Evolutionary conservation across 2,329 filamentous ascomycete genomes (phyloP).

Genomic region (Sclerotinia trifoliorum): DNA sequence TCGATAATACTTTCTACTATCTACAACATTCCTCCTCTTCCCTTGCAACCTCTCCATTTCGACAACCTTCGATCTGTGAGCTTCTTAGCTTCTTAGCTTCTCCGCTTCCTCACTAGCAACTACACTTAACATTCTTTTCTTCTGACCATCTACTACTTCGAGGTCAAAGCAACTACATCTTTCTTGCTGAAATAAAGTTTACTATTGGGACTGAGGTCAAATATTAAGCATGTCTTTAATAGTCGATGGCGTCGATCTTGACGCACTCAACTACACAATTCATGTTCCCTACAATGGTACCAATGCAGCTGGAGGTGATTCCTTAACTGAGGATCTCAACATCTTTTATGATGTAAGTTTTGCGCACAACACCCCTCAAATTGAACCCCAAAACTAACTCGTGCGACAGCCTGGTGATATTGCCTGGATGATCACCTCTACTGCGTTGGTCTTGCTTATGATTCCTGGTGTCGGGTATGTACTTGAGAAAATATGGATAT

Average conservation of each 20-base stretch:
- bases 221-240: conserved; percentile 29
- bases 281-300: conserved; percentile 54
- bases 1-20: not conserved
- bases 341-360: conserved; percentile 71
- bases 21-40: not conserved
- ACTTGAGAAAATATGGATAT: conserved; percentile 20
- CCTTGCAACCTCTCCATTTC: not conserved
- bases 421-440: conserved; percentile 78
- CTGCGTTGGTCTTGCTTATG: conserved; percentile 85
- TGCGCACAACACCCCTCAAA: not conserved
- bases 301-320: conserved; percentile 58
- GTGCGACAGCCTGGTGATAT: conserved; percentile 72
- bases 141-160: not conserved
- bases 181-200: not conserved
- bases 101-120: too few relatives aligned
- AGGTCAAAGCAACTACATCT: not conserved
- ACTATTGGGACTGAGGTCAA: not conserved
- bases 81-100: not conserved
- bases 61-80: conserved; percentile 3
- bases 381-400: conserved; percentile 48
- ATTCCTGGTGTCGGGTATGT: conserved; percentile 79
- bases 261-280: conserved; percentile 45
- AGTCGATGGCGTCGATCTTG: conserved; percentile 45
- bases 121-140: not conserved
- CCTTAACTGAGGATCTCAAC: conserved; percentile 68